Conservation (phyloP, 2,329 filamentous ascomycete genomes). For the Stromatinia cepivora region DNA sequence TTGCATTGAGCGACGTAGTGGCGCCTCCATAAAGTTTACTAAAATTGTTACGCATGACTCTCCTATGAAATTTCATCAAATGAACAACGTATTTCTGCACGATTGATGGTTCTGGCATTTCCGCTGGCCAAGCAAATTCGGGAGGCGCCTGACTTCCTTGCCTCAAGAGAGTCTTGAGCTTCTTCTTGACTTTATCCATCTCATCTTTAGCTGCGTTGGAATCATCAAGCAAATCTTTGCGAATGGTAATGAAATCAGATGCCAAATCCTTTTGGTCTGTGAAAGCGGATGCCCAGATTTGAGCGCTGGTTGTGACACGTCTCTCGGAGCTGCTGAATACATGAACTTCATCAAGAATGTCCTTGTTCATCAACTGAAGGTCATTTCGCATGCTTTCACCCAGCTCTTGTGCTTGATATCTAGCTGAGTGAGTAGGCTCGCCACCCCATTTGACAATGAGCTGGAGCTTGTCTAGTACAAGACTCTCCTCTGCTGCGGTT, state of each 20-base stretch:
- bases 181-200: slow-evolving; percentile 99
- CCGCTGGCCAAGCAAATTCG: slow-evolving; percentile 97
- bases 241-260: slow-evolving; percentile 82
- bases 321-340: slow-evolving; percentile 96
- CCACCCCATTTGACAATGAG: slow-evolving; percentile 99
- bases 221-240: slow-evolving; percentile 94
- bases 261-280: slow-evolving; percentile 82
- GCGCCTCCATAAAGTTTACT: slow-evolving; percentile 70
- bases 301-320: slow-evolving; percentile 90
- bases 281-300: slow-evolving; percentile 93
- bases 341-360: slow-evolving; percentile 87
- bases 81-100: slow-evolving; percentile 91
- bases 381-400: slow-evolving; percentile 96
- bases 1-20: slow-evolving; percentile 61
- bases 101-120: slow-evolving; percentile 90
- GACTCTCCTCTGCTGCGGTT: slow-evolving; percentile 86
- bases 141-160: slow-evolving; percentile 92
- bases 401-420: slow-evolving; percentile 93
- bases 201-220: slow-evolving; percentile 98
- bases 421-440: slow-evolving; percentile 93
- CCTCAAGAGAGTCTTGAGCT: slow-evolving; percentile 86
- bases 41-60: slow-evolving; percentile 94
- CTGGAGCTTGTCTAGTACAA: slow-evolving; percentile 93
- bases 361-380: slow-evolving; percentile 85
- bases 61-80: slow-evolving; percentile 95